Conservation (phyloP, 768 basidiomycete species). For the Rhodotorula taiwanensis region DNA sequence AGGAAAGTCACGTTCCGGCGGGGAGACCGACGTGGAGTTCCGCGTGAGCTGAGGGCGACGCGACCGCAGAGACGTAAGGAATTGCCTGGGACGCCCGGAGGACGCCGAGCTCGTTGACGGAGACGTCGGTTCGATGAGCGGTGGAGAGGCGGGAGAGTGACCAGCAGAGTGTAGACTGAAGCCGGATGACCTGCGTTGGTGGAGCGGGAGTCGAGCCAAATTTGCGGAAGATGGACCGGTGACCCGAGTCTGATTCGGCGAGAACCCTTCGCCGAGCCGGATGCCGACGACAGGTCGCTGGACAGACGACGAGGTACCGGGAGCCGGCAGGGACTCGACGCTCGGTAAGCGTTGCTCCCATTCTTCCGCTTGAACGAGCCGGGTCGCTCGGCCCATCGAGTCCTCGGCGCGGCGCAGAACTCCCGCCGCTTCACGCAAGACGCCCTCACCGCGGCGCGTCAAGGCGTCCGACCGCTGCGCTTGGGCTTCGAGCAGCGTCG, state of each 20-base stretch:
- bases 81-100: constrained; percentile 12
- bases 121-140: not conserved
- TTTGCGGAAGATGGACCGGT: too few relatives aligned
- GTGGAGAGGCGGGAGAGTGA: not conserved
- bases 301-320: too few relatives aligned
- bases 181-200: too few relatives aligned
- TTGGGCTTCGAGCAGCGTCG: not conserved
- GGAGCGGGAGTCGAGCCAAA: too few relatives aligned
- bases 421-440: constrained; percentile 16
- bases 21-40: constrained; percentile 1
- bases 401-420: constrained; percentile 14
- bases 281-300: not conserved
- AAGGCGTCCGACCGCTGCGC: not conserved
- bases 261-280: constrained; percentile 18
- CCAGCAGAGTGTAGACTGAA: too few relatives aligned
- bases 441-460: not conserved
- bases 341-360: not conserved
- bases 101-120: not conserved
- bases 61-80: constrained; percentile 27
- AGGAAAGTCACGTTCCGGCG: not conserved
- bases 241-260: too few relatives aligned
- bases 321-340: not conserved
- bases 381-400: not conserved
- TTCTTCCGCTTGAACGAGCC: not conserved
- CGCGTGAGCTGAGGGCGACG: constrained; percentile 17